Evolutionary conservation across 208 protist genomes (phyloP).

Genomic region (Trypanosoma melophagium): DNA sequence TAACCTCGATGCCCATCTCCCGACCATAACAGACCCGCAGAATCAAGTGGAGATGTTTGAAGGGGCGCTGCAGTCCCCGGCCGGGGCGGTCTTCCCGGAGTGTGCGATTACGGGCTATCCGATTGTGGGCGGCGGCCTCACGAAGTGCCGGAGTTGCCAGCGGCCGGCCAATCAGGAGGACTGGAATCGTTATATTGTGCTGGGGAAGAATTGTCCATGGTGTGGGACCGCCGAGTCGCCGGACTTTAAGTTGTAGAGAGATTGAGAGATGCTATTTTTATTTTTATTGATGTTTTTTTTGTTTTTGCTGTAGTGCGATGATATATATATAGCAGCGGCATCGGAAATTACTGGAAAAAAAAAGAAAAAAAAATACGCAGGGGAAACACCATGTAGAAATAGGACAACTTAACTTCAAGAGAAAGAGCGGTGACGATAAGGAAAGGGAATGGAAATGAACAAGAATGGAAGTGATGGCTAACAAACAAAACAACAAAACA

Average conservation of each 20-base stretch:
- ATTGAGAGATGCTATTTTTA: background rate
- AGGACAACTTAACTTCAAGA: too few species aligned
- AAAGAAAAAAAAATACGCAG: too few species aligned
- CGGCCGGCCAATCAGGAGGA: constrained; percentile 85
- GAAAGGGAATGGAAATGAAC: background rate
- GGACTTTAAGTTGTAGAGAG: constrained; percentile 72
- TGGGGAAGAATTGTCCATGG: constrained; percentile 89
- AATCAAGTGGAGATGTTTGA: constrained; percentile 79
- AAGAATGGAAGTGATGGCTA: background rate
- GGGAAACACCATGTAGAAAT: background rate
- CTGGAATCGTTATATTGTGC: constrained; percentile 89
- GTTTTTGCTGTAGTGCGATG: too few species aligned
- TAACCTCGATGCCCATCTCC: constrained; percentile 54
- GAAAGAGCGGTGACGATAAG: constrained; percentile 10
- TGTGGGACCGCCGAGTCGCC: constrained; percentile 59
- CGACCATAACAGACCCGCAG: constrained; percentile 64
- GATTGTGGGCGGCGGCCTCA: constrained; percentile 64
- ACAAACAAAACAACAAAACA: constrained; percentile 18
- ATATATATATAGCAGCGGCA: too few species aligned
- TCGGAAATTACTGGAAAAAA: too few species aligned
- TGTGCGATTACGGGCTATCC: constrained; percentile 92
- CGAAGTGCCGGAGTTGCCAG: constrained; percentile 72
- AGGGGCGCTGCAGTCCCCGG: constrained; percentile 69
- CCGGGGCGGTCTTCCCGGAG: constrained; percentile 65
- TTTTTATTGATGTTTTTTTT: too few species aligned